Evolutionary conservation across 306 rosid species (phyloP), one percentile per base, ranked within the genome.

Genomic region (Cucumis melo): DNA sequence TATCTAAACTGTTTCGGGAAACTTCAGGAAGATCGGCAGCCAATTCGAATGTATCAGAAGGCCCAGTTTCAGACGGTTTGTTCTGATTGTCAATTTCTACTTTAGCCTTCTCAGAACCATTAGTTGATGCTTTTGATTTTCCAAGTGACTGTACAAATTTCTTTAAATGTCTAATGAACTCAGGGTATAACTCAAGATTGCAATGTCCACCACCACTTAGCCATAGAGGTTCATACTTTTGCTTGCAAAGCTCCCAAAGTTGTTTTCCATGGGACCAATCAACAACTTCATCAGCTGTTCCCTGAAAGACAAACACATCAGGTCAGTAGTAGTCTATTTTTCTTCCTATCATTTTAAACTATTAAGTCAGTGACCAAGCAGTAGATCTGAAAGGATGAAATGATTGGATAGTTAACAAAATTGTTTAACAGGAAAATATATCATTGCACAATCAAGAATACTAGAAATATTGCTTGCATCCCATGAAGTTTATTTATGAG

Each of bases 1-100:
- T 93, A 87, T 93, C 97, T 88, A 91, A 90, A 87, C 98, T 93
- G 97, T 93, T 93, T 76, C 98, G 87, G 83, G 97, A 91, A 83
- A 89, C 91, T 81, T 93, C 97, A 2, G 92, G 96, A 84, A 83
- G 74, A 84, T 91, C 88, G 10, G 85, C 67, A 71, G 79, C 82
- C 81, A 84, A 65, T 78, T 87, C 87, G 44, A 80, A 73, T 57
- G 93, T 76, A 84, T 84, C 83, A 23, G 91, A 82, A 59, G 90
- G 73, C 71, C 90, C 98, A 64, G 67, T 60, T 78, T 90, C 94
- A 10, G 92, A 53, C 56, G 84, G 87, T 83, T 90, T 82, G 81
- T 75, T 83, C 77, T 85, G 79, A 72, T 16, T 78, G 77, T 86
- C 89, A 50, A 87, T 79, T 72, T 88, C 90, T 80, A 61, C 82